Conservation (phyloP, 192 early-diverging fungal species). For the Backusella luteola region DNA sequence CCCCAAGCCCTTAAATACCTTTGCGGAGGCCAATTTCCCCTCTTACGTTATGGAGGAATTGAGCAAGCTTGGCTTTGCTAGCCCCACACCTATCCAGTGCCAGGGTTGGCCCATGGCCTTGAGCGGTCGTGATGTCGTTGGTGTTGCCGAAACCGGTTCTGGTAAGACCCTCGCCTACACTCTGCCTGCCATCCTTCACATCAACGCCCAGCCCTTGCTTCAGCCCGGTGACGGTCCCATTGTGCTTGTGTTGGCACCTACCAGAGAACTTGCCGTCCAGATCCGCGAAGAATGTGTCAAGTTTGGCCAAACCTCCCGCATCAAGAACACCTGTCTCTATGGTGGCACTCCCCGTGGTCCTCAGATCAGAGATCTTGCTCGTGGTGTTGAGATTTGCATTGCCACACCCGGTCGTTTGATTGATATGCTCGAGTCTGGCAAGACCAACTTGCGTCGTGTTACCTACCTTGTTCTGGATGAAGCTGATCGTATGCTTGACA, state of each 20-base stretch:
- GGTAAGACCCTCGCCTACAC: conserved; percentile 97
- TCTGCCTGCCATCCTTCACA: conserved; percentile 96
- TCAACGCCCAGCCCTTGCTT: conserved; percentile 94
- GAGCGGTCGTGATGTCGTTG: conserved; percentile 91
- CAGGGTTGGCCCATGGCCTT: conserved; percentile 99
- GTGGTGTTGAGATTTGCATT: conserved; percentile 92
- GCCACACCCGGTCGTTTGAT: conserved; percentile 98
- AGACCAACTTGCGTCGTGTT: conserved; percentile 90
- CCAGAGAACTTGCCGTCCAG: conserved; percentile 95
- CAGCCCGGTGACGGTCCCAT: conserved; percentile 95
- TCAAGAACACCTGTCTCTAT: conserved; percentile 94
- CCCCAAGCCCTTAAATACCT: conserved; percentile 86
- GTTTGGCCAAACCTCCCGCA: conserved; percentile 83
- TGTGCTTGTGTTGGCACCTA: conserved; percentile 94
- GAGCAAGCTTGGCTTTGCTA: conserved; percentile 75
- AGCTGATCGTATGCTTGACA: conserved; percentile 99
- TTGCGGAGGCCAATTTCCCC: conserved; percentile 92
- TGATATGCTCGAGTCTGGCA: conserved; percentile 89
- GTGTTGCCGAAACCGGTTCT: conserved; percentile 84
- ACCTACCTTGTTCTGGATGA: conserved; percentile 98
- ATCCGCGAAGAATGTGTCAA: conserved; percentile 95
- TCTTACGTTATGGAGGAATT: conserved; percentile 90
- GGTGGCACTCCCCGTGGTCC: conserved; percentile 91
- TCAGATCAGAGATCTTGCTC: conserved; percentile 82
- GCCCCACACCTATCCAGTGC: conserved; percentile 92